Percentiles rank a stretch among this genome's conserved stretches.
These are phyloP conservation scores for Rhodotorula sp. DNA, from an alignment of 1,284 basidiomycete species.

Conservation along the genomic window DNA sequence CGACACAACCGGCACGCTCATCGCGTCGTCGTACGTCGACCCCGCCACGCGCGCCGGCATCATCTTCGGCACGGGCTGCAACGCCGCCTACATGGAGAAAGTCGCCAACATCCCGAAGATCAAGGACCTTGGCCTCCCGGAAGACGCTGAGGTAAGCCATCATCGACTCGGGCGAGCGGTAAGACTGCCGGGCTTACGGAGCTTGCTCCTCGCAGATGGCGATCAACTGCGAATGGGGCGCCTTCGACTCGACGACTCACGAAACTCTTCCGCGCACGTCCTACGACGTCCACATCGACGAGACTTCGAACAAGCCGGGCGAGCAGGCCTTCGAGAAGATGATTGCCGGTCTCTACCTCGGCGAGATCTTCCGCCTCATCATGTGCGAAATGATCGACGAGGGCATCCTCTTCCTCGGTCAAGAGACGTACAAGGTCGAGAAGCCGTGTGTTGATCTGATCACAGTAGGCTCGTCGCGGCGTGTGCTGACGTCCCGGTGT, in stretches of 20 bases:
- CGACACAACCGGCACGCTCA: constrained; percentile 95
- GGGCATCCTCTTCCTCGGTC: constrained; percentile 93
- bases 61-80: constrained; percentile 98
- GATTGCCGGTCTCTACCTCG: constrained; percentile 95
- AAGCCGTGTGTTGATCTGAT: constrained; percentile 39
- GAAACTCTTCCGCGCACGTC: constrained; percentile 84
- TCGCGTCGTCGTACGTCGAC: constrained; percentile 95
- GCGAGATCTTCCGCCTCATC: constrained; percentile 91
- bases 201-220: constrained; percentile 66
- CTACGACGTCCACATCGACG: constrained; percentile 90
- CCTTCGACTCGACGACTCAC: constrained; percentile 95
- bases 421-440: constrained; percentile 59
- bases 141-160: constrained; percentile 52
- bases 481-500: background rate
- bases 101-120: constrained; percentile 76
- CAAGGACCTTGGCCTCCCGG: constrained; percentile 65
- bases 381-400: constrained; percentile 95
- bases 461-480: background rate
- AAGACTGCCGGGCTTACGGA: constrained; percentile 40
- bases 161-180: background rate
- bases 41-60: constrained; percentile 81
- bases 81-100: constrained; percentile 82
- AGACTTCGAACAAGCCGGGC: constrained; percentile 91
- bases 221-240: constrained; percentile 98
- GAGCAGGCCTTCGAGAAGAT: constrained; percentile 98